Evolutionary conservation across 2,329 filamentous ascomycete species (phyloP).

Genomic region (Colletotrichum destructivum): DNA sequence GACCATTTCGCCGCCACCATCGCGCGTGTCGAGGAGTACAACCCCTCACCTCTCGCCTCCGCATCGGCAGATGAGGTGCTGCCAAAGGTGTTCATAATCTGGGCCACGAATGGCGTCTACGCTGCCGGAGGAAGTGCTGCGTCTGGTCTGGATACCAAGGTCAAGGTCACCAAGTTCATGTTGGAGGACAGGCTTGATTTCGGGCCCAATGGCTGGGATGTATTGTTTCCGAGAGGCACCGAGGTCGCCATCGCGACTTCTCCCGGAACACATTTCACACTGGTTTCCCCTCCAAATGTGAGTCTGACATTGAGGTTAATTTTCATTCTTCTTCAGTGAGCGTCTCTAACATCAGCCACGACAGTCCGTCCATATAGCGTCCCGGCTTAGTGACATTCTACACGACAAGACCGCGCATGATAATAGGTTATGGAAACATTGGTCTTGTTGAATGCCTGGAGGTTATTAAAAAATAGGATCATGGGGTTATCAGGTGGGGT

Average conservation of each 20-base stretch:
- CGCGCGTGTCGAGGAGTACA: constrained; percentile 2
- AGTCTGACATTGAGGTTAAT: not conserved
- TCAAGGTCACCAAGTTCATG: constrained; percentile 1
- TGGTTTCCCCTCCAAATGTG: not conserved
- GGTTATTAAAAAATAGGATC: not conserved
- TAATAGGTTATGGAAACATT: not conserved
- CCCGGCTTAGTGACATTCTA: not conserved
- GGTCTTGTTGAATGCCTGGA: not conserved
- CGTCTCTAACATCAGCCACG: not conserved
- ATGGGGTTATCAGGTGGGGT: too few species aligned
- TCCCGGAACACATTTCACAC: constrained; percentile 4
- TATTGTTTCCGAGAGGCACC: not conserved
- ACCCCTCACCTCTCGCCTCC: not conserved
- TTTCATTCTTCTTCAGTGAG: not conserved
- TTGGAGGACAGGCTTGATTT: not conserved
- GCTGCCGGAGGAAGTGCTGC: not conserved
- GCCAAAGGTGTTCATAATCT: constrained; percentile 2
- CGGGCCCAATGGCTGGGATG: constrained; percentile 2
- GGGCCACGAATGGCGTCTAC: not conserved
- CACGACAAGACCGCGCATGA: not conserved
- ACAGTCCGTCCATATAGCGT: not conserved
- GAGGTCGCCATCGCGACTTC: not conserved
- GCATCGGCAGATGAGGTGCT: not conserved
- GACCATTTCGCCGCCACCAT: constrained; percentile 1
- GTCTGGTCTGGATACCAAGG: not conserved